A percentile compares a stretch with the other conserved stretches of the same genome.
Evolutionary conservation across 108 stramenopile species (phyloP).

Genomic region (Schizochytrium sp.): DNA sequence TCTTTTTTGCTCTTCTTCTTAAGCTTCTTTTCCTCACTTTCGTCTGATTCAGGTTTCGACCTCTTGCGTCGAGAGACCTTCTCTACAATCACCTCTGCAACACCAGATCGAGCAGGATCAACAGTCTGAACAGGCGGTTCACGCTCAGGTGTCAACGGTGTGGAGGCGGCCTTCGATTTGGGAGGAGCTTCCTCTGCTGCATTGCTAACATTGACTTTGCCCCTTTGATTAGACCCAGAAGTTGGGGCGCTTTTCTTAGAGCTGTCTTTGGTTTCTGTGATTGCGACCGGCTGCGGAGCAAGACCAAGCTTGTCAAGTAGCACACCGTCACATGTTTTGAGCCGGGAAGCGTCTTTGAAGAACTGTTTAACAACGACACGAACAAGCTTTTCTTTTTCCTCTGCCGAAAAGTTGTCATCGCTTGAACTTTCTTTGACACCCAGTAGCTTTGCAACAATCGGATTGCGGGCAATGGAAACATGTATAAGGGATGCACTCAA

Average conservation of each 20-base stretch:
- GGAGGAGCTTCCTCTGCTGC: background rate
- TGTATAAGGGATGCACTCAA: background rate
- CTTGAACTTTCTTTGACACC: background rate
- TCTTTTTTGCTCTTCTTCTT: background rate
- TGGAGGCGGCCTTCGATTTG: background rate
- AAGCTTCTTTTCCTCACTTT: background rate
- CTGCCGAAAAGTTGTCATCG: background rate
- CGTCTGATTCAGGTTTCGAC: background rate
- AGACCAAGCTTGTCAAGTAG: background rate
- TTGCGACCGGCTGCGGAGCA: background rate
- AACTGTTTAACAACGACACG: background rate
- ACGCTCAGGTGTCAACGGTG: background rate
- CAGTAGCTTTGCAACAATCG: background rate
- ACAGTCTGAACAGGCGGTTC: background rate
- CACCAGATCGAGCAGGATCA: background rate
- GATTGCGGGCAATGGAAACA: background rate
- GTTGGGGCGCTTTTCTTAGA: background rate
- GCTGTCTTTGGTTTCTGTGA: background rate
- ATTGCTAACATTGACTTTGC: too few relatives aligned
- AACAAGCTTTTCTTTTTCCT: background rate
- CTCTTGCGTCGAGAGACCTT: background rate
- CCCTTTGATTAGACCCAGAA: background rate
- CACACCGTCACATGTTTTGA: conserved; percentile 15
- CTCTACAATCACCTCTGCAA: conserved; percentile 4
- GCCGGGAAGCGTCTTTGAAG: conserved; percentile 8